Evolutionary conservation across 2,329 filamentous ascomycete genomes (phyloP).

Genomic region (Colletotrichum cuscutae): DNA sequence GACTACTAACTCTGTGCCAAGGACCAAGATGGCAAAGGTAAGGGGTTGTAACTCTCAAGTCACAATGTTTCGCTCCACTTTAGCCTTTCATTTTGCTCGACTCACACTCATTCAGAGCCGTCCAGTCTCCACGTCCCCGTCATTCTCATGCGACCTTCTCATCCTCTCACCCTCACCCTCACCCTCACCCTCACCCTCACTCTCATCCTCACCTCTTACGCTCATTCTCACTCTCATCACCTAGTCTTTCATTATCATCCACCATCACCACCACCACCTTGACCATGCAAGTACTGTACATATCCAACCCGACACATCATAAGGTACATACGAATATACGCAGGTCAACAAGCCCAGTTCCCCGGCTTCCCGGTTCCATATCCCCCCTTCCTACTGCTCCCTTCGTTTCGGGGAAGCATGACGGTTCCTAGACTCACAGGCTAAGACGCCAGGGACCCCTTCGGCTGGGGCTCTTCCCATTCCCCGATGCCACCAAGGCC

Average conservation of each 20-base stretch:
- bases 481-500: conserved; percentile 30
- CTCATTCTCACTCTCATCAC: background rate
- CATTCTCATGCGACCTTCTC: background rate
- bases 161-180: background rate
- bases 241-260: background rate
- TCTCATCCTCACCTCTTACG: too few species aligned
- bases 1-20: background rate
- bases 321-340: background rate
- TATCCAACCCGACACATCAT: background rate
- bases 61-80: background rate
- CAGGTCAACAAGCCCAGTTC: conserved; percentile 4
- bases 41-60: background rate
- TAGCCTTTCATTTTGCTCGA: background rate
- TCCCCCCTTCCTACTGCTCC: conserved; percentile 20
- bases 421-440: conserved; percentile 22
- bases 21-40: background rate
- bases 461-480: conserved; percentile 28
- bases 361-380: conserved; percentile 31
- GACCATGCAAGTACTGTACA: background rate
- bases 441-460: conserved; percentile 22
- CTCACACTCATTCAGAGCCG: background rate
- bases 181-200: background rate
- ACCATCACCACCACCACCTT: background rate
- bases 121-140: background rate
- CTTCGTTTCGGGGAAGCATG: conserved; percentile 35